Evolutionary conservation across 139 green algal species (phyloP).

Genomic region (Chlamydomonas eustigma): DNA sequence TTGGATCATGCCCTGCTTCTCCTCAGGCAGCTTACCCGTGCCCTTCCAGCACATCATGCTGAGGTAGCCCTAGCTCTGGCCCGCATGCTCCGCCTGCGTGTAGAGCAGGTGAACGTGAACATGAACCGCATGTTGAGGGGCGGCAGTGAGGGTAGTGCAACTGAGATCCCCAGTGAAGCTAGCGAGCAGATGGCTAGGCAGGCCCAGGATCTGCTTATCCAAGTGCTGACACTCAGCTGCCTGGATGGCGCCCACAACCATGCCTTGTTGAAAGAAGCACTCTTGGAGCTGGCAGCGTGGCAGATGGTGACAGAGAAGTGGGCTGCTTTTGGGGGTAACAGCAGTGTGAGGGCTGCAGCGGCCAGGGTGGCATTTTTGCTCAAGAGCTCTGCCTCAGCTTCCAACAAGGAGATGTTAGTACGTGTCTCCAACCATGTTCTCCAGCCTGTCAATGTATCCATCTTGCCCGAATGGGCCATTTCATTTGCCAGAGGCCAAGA

Average conservation of each 20-base stretch:
- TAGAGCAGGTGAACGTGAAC: not conserved
- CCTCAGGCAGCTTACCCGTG: constrained; percentile 28
- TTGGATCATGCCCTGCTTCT: constrained; percentile 26
- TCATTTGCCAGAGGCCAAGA: constrained; percentile 35
- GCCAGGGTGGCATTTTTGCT: not conserved
- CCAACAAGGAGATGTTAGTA: constrained; percentile 9
- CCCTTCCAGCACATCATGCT: constrained; percentile 28
- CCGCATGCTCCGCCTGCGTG: constrained; percentile 12
- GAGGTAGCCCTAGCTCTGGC: constrained; percentile 18
- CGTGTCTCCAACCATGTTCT: constrained; percentile 32
- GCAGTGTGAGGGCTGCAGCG: no score
- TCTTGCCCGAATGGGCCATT: constrained; percentile 37
- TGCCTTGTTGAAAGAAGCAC: constrained; percentile 6
- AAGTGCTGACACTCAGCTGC: not conserved
- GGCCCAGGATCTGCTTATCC: not conserved
- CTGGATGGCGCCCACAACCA: constrained; percentile 5
- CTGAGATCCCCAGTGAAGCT: not conserved
- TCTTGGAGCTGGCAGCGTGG: constrained; percentile 33
- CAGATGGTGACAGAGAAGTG: constrained; percentile 12
- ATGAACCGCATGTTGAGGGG: no score
- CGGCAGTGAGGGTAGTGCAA: not conserved
- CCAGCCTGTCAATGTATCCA: constrained; percentile 14
- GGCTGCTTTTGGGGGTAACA: not conserved
- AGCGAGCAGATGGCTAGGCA: not conserved
- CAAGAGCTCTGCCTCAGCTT: not conserved